Percentiles rank a stretch among this genome's conserved stretches.
Conservation (phyloP, 306 rosid genomes). For the Chamaecrista fasciculata region DNA sequence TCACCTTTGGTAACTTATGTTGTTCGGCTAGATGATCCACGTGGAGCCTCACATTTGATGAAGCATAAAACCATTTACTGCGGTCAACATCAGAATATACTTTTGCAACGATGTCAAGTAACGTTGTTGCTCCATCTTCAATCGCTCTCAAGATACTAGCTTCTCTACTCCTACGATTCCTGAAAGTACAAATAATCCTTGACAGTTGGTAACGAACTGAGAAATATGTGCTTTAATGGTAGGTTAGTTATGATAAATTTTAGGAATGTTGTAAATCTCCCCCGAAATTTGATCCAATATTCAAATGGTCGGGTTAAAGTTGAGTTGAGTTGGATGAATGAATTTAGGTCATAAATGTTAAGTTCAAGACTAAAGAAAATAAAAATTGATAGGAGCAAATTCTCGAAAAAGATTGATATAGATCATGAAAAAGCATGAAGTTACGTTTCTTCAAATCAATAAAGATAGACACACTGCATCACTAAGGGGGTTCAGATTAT, state of each 20-base stretch:
- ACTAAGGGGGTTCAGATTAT: neutral
- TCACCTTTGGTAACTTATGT: slow-evolving; percentile 73
- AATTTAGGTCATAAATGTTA: too few species aligned
- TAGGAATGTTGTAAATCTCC: too few species aligned
- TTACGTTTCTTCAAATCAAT: neutral
- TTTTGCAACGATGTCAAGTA: slow-evolving; percentile 67
- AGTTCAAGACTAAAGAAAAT: neutral
- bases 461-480: neutral
- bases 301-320: too few species aligned
- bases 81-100: slow-evolving; percentile 69
- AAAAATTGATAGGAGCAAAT: neutral
- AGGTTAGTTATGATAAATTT: too few species aligned
- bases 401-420: too few species aligned
- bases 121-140: slow-evolving; percentile 67
- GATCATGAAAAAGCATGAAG: too few species aligned
- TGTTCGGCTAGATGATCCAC: slow-evolving; percentile 70
- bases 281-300: neutral
- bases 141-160: slow-evolving; percentile 61
- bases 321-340: too few species aligned
- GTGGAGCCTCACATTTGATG: slow-evolving; percentile 83
- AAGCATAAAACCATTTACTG: slow-evolving; percentile 52
- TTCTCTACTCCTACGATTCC: slow-evolving; percentile 80
- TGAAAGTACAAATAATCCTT: slow-evolving; percentile 38
- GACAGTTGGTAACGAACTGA: slow-evolving; percentile 14
- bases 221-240: too few species aligned